These are phyloP conservation scores for Anthracocystis panici-leucophaei DNA, from an alignment of 1,284 basidiomycete genomes.

Conservation along the genomic window DNA sequence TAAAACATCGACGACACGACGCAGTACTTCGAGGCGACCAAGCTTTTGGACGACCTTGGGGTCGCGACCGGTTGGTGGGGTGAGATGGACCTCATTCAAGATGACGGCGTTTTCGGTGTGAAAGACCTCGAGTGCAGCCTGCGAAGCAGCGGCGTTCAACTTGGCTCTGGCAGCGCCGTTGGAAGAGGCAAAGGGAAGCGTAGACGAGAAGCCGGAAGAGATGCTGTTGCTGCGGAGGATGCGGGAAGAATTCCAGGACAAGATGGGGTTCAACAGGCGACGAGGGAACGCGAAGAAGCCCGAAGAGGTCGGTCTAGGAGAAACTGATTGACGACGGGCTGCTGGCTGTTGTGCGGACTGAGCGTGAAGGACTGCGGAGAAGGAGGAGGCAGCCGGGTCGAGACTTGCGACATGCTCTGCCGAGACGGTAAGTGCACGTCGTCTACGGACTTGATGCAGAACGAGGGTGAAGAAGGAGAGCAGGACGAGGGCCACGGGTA, in stretches of 20 bases:
- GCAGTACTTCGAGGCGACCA: conserved; percentile 37
- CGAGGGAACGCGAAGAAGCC: conserved; percentile 18
- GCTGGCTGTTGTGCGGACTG: conserved; percentile 9
- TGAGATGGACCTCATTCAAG: conserved; percentile 65
- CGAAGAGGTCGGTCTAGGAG: conserved; percentile 2
- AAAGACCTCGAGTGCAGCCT: conserved; percentile 60
- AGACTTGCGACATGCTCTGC: conserved; percentile 53
- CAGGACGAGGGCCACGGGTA: conserved; percentile 39
- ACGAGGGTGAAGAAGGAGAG: conserved; percentile 39
- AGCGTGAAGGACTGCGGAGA: conserved; percentile 27
- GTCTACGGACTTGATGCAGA: conserved; percentile 38
- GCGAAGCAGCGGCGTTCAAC: conserved; percentile 19
- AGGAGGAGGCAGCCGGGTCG: conserved; percentile 54
- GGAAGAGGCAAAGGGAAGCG: conserved; percentile 14
- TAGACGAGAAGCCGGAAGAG: conserved; percentile 21
- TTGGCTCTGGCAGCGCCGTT: conserved; percentile 16
- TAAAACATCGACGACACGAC: conserved; percentile 51
- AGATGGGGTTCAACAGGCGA: conserved; percentile 33
- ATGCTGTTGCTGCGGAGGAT: conserved; percentile 35
- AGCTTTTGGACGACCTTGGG: conserved; percentile 10
- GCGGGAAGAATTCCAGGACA: conserved; percentile 57
- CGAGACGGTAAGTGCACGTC: conserved; percentile 31
- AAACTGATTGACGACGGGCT: not conserved
- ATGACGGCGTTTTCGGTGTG: conserved; percentile 67
- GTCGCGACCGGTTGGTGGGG: conserved; percentile 38